Base-by-base conservation (phyloP, 2,329 filamentous ascomycete species). In the Fusarium neocosmosporiellum region DNA sequence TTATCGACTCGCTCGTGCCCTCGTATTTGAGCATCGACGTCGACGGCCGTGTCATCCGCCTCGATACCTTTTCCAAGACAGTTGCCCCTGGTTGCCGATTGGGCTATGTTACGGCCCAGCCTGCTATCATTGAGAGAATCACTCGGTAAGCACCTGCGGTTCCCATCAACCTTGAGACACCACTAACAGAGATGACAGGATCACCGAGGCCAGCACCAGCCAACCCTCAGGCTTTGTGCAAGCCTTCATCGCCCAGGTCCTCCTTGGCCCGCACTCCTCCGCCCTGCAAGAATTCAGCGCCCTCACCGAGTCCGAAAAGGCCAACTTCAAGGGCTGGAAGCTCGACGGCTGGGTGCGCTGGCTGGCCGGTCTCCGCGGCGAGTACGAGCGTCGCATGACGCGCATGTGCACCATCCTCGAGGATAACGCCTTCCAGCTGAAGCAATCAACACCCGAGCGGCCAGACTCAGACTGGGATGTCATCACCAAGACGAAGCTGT, bases 51-150 rank as follows among this genome's bases (percentile, higher is more conserved):
- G 95, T 98, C 46, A 88, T 98, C 66, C 92, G 95, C 54, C 88
- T 98, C 4, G 96, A 98, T 81, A 98, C 95, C 1, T 98, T 98
- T 81, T 96, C 93, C 78, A 98, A 98, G 84, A 97, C 94, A 0
- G 89, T 98, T 20, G 95, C 95, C 0, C 96, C 96, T 0, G 96
- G 96, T 2, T 97, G 94, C 79, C 91, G 96, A 33, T 85, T 98
- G 2, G 96, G 96, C 43, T 98, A 95, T 94, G 91, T 98, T 73
- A 97, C 95, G 0, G 92, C 93, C 0, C 93, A 97, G 78, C 94
- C 95, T 2, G 90, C 85, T 1, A 84, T 98, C 55, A 87, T 95
- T 54, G 94, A 97, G 81, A 90, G 93, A 8, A 84, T 96, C 48
- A 73, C 85, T 37, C 80, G 83, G 76, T 81, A 73, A 68, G 72